These are phyloP conservation scores for Psidium friedrichsthalianum DNA, from an alignment of 345 rosid genomes.

Conservation along the genomic window DNA sequence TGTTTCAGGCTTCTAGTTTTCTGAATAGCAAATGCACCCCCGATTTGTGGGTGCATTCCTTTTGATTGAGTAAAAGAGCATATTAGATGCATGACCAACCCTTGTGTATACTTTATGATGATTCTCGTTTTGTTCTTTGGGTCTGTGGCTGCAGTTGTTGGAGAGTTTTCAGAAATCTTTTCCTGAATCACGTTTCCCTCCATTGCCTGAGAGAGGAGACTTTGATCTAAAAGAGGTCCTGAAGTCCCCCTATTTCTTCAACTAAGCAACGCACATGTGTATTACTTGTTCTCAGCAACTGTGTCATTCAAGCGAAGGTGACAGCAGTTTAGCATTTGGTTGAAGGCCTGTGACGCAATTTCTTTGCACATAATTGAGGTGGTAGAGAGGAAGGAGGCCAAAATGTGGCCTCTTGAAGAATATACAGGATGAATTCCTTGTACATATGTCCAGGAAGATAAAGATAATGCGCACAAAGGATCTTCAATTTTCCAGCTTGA, in stretches of 20 bases:
- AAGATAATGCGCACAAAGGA: neutral
- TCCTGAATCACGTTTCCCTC: conserved; percentile 66
- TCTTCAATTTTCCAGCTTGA: neutral
- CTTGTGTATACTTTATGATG: neutral
- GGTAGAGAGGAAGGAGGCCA: neutral
- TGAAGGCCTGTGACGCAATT: neutral
- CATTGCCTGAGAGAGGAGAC: conserved; percentile 84
- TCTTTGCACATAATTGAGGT: neutral
- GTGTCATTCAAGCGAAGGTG: neutral
- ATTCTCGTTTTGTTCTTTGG: conserved; percentile 3
- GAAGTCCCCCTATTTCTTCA: conserved; percentile 84
- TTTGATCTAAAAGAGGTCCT: conserved; percentile 82
- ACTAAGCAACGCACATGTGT: conserved; percentile 22
- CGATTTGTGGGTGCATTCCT: neutral
- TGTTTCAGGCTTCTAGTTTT: neutral
- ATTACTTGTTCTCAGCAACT: neutral
- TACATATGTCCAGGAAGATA: neutral
- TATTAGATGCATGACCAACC: neutral
- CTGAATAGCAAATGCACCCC: neutral
- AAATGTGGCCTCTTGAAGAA: neutral
- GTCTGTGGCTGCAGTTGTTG: conserved; percentile 53
- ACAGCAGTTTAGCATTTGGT: neutral
- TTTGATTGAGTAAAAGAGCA: neutral
- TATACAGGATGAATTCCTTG: neutral
- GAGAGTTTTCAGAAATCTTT: conserved; percentile 73